Percentiles rank a stretch among this genome's conserved stretches.
phyloP scores from a whole-genome alignment of 2,329 filamentous ascomycete genomes.

The Arachnomyces sp. region DNA sequence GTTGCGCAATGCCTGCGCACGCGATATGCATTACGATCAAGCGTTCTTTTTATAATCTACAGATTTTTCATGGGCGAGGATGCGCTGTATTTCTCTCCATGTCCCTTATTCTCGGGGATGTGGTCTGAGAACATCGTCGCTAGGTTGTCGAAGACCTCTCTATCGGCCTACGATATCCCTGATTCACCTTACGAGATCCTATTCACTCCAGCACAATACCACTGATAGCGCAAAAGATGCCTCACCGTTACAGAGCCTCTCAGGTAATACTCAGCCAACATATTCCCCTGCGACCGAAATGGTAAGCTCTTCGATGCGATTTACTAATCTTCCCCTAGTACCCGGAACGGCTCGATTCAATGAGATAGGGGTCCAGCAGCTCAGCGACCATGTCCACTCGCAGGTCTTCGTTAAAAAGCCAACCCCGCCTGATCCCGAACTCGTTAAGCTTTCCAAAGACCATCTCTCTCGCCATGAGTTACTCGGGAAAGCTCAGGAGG shows the following conservation, averaged over 20 bases:
- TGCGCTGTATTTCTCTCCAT: slow-evolving; percentile 22
- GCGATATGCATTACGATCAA: too few species aligned
- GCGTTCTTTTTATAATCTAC: neutral
- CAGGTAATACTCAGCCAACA: too few species aligned
- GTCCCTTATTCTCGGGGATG: slow-evolving; percentile 23
- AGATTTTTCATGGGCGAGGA: slow-evolving; percentile 9
- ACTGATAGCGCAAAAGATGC: too few species aligned
- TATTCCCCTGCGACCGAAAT: too few species aligned
- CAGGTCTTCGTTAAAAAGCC: slow-evolving; percentile 64
- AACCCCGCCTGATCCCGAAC: slow-evolving; percentile 54
- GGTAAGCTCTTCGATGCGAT: too few species aligned
- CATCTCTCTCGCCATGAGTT: slow-evolving; percentile 81
- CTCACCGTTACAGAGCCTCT: too few species aligned
- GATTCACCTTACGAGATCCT: neutral
- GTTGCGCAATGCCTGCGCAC: too few species aligned
- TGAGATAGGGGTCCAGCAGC: slow-evolving; percentile 87
- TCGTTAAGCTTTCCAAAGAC: slow-evolving; percentile 71
- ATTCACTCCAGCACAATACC: too few species aligned
- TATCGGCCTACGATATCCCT: slow-evolving; percentile 12
- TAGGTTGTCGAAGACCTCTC: slow-evolving; percentile 18
- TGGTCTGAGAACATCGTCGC: slow-evolving; percentile 19
- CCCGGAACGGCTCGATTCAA: slow-evolving; percentile 62
- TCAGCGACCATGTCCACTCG: slow-evolving; percentile 71
- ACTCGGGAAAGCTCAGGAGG: slow-evolving; percentile 81
- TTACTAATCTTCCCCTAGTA: slow-evolving; percentile 17